phyloP scores from a whole-genome alignment of 305 asterid genomes.

The Fraxinus floribunda region DNA sequence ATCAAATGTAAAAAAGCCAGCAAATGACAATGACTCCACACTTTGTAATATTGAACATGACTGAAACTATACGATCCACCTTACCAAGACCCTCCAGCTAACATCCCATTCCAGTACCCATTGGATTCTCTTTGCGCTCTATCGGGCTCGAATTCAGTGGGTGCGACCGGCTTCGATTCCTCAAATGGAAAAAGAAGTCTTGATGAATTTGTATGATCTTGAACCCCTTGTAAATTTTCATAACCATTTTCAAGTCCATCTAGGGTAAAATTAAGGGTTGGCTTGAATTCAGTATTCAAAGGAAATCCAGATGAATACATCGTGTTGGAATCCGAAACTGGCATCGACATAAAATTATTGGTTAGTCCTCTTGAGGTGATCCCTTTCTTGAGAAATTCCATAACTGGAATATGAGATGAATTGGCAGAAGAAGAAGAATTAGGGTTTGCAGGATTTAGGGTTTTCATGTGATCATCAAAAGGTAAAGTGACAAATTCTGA shows the following conservation, averaged over 20 bases:
- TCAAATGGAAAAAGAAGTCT: slow-evolving; percentile 40
- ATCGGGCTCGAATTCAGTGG: slow-evolving; percentile 24
- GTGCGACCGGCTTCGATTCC: slow-evolving; percentile 27
- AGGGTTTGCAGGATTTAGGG: slow-evolving; percentile 35
- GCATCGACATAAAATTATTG: slow-evolving; percentile 29
- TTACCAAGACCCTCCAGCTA: slow-evolving; percentile 45
- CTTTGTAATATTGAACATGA: not conserved
- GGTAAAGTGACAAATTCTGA: slow-evolving; percentile 25
- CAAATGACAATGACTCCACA: not conserved
- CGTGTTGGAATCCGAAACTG: slow-evolving; percentile 27
- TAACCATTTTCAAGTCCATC: slow-evolving; percentile 34
- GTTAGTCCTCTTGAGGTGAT: slow-evolving; percentile 19
- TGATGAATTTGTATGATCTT: slow-evolving; percentile 24
- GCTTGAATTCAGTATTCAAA: slow-evolving; percentile 28
- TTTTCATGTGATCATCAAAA: slow-evolving; percentile 6
- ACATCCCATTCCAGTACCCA: slow-evolving; percentile 45
- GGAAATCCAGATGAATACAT: slow-evolving; percentile 31
- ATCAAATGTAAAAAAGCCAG: slow-evolving; percentile 4
- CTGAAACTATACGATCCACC: not conserved
- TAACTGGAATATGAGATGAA: slow-evolving; percentile 26
- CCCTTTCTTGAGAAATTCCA: slow-evolving; percentile 40
- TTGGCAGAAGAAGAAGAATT: slow-evolving; percentile 13
- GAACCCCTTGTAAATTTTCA: slow-evolving; percentile 23
- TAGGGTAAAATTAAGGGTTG: slow-evolving; percentile 35
- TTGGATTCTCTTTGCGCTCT: slow-evolving; percentile 30